Evolutionary conservation across 2,329 filamentous ascomycete species (phyloP), one percentile per base, ranked within the genome.

Genomic region (Trichophyton rubrum): DNA sequence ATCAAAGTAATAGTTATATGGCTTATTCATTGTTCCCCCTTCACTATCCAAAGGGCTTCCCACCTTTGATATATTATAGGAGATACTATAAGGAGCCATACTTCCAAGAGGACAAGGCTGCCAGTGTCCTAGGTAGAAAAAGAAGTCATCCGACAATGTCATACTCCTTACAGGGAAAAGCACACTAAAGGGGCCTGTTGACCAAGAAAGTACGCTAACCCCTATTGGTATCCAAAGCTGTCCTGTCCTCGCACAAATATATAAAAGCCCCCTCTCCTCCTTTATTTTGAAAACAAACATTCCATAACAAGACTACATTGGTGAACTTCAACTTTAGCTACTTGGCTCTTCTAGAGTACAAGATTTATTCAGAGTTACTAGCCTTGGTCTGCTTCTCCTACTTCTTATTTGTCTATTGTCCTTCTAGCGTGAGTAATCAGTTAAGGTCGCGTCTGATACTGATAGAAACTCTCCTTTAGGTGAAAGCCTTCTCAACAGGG

Each of bases 131-230:
- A 27, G 13, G 20, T 38, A 13, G 20, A 22, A 22, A 22, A 24
- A 49, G 17, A 17, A 51, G 58, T 17, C 9, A 58, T 41, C 27
- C 3, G 6, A 1, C 6, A 30, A 33, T 30, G 8, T 22, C 2
- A 38, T 27, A 7, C n/a, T n/a, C 7, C 15, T 49, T 27, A 30
- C 20, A 30, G 30, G 30, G 30, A 27, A 53, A 3, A 60, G n/a
- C 11, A 15, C 51, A 30, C 51, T 55, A 41, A 55, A 27, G 33
- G 6, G 24, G 40, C 15, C 27, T 59, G 57, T 59, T 59, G 24
- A 59, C 17, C 47, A 49, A 47, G 27, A 59, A 59, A 59, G 27
- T 24, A 30, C 57, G 57, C 57, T 59, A 59, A 20, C 57, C 40
- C 51, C 27, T 55, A 27, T 53, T 27, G 17, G 40, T 45, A 45